Base-by-base conservation (phyloP, 495 filamentous ascomycete species). In the Bathelium albidoporum region DNA sequence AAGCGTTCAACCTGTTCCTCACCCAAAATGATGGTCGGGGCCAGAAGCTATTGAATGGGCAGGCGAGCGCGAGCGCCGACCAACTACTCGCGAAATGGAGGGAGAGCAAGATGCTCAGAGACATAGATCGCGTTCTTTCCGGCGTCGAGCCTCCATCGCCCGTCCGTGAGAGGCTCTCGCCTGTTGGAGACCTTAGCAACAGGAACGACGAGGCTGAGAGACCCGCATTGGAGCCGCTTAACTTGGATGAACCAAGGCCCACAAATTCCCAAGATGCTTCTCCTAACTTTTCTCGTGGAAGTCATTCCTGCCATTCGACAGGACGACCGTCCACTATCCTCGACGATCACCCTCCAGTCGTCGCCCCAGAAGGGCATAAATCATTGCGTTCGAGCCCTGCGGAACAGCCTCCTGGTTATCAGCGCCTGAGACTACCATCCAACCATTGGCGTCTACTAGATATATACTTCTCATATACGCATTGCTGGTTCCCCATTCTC, bases 401-500 rank as follows among this genome's bases (percentile, higher is more conserved):
- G 5, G 34, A 14, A 39, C 34, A 5, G 5, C 5, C 49, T 11
- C 9, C 49, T 11, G 49, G 2, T 55, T 18, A 12, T 32, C 31
- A 12, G 24, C 22, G n/a, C 36, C 22, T 1, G 31, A 75, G 76
- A 59, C 75, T 88, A 1, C 87, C 87, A 14, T 70, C 79, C 24
- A 82, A 87, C 60, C 80, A 84, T 5, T 87, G 86, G 68, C 80
- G 82, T 32, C 73, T 90, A 2, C 74, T 91, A 26, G 86, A 91
- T 68, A 77, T 85, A 7, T 89, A 88, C 68, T 89, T 89, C 68
- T 82, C 87, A 2, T 82, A 84, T 60, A 90, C 87, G 1, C 84
- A 89, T 69, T 80, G 79, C 12, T 91, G 87, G 87, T 79, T 90
- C 20, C 88, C 88, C 2, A 83, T 89, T 43, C 75, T 86, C 34